These are phyloP conservation scores for Xeromyces bisporus DNA, from an alignment of 495 filamentous ascomycete species.

Conservation along the genomic window DNA sequence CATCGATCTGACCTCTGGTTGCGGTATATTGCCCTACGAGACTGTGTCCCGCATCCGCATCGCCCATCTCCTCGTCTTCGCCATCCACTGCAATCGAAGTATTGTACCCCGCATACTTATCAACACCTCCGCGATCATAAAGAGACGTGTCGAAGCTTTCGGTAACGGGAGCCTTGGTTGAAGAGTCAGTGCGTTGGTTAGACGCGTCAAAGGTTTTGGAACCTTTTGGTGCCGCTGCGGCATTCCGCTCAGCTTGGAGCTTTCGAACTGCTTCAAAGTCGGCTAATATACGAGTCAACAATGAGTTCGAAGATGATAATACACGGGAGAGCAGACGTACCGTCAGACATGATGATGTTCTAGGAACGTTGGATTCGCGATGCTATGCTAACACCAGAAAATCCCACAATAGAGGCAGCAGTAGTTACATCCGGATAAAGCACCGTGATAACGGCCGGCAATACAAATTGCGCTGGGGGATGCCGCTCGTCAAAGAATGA, in stretches of 20 bases:
- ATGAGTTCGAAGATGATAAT: constrained; percentile 6
- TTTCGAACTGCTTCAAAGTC: constrained; percentile 70
- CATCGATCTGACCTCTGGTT: constrained; percentile 75
- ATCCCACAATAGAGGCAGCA: constrained; percentile 16
- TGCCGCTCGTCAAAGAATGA: no score
- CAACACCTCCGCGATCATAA: constrained; percentile 63
- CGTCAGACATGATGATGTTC: constrained; percentile 46
- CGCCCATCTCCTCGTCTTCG: constrained; percentile 69
- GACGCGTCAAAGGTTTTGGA: constrained; percentile 73
- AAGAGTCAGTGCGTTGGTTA: constrained; percentile 74
- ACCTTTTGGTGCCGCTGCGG: constrained; percentile 68
- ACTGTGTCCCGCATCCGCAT: constrained; percentile 55
- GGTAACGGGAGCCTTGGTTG: constrained; percentile 87
- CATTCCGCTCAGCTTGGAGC: constrained; percentile 87
- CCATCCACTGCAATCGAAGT: constrained; percentile 68
- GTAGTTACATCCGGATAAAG: constrained; percentile 27
- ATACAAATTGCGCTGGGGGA: no score
- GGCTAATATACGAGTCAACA: constrained; percentile 29
- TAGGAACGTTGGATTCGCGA: constrained; percentile 5
- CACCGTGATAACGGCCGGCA: constrained; percentile 19
- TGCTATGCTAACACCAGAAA: constrained; percentile 13
- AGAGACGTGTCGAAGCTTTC: constrained; percentile 88
- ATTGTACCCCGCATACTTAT: constrained; percentile 86
- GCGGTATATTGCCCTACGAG: constrained; percentile 97
- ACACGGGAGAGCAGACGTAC: constrained; percentile 21